Conservation (phyloP, 2,329 filamentous ascomycete genomes). For the Pseudogymnoascus pannorum region DNA sequence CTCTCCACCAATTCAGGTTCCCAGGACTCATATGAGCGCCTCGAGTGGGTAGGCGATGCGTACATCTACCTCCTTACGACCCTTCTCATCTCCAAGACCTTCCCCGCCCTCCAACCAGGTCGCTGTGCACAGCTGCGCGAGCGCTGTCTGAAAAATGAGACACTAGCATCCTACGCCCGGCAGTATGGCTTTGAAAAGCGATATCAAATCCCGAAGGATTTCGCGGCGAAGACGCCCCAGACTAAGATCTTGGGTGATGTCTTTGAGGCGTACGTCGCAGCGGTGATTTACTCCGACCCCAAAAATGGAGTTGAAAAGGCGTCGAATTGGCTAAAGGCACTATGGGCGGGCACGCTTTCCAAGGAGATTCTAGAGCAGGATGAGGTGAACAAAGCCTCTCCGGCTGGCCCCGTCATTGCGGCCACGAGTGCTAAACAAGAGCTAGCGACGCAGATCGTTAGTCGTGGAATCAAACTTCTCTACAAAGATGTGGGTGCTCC, state of each 20-base stretch:
- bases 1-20: slow-evolving; percentile 21
- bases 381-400: background rate
- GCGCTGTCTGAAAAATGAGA: slow-evolving; percentile 71
- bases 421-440: slow-evolving; percentile 42
- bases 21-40: slow-evolving; percentile 60
- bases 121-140: slow-evolving; percentile 71
- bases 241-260: slow-evolving; percentile 77
- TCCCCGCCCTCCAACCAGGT: slow-evolving; percentile 57
- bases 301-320: slow-evolving; percentile 53
- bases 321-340: slow-evolving; percentile 62
- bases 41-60: slow-evolving; percentile 86
- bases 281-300: slow-evolving; percentile 62
- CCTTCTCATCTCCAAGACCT: slow-evolving; percentile 66
- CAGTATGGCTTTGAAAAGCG: slow-evolving; percentile 64
- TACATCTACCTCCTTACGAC: slow-evolving; percentile 74
- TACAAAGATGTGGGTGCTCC: slow-evolving; percentile 52
- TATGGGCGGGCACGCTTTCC: slow-evolving; percentile 64
- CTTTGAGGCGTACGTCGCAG: slow-evolving; percentile 86
- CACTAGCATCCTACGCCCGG: slow-evolving; percentile 60
- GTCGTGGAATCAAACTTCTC: slow-evolving; percentile 46
- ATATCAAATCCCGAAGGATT: slow-evolving; percentile 48
- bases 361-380: slow-evolving; percentile 43
- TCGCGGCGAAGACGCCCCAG: slow-evolving; percentile 30
- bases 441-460: slow-evolving; percentile 41
- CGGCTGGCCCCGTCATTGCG: background rate